Base-by-base conservation (phyloP, 768 basidiomycete genomes). In the Fistulinella prunicolor region DNA sequence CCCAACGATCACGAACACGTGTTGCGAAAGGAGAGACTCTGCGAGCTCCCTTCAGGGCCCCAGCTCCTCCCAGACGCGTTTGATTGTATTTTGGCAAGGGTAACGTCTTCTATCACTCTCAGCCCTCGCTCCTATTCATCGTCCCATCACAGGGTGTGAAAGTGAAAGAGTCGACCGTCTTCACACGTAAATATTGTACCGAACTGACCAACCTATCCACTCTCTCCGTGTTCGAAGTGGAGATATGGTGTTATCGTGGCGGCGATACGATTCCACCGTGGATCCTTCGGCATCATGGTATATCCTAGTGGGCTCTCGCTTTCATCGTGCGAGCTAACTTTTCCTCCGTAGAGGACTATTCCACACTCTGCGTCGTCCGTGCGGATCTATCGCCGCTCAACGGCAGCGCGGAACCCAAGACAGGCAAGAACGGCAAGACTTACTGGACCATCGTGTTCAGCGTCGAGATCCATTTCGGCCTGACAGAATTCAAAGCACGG, bases 381-480 rank as follows among this genome's bases (percentile, higher is more conserved):
- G 87, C 87, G 14, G 87, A 90, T 60, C 60, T 89, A 50, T 89
- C 87, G 0, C 80, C 82, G 9, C 69, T 90, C 42, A 82, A 78
- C 36, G 77, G 82, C 17, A 88, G 85, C 54, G 86, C 87, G 1
- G 78, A 81, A 55, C 70, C 87, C 1, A 89, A 87, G 60, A 62
- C 68, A 6, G 81, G 85, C 1, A 79, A 66, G 55, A 77, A 75
- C 38, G 82, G 85, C 42, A 86, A 82, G 69, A 81, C 75, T 10
- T 89, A 88, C 54, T 90, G 86, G 86, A 89, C 83, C 13, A 88
- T 90, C 50, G 82, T 90, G 16, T 90, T 90, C 65, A 85, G 83
- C 24, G 82, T 90, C 24, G 87, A 89, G 62, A 88, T 90, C 46
- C 86, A 88, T 59, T 89, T 90, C 49, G 86, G 87, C 26, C 60